Conservation (phyloP, 2,329 filamentous ascomycete genomes). For the Trichoderma koningiopsis region DNA sequence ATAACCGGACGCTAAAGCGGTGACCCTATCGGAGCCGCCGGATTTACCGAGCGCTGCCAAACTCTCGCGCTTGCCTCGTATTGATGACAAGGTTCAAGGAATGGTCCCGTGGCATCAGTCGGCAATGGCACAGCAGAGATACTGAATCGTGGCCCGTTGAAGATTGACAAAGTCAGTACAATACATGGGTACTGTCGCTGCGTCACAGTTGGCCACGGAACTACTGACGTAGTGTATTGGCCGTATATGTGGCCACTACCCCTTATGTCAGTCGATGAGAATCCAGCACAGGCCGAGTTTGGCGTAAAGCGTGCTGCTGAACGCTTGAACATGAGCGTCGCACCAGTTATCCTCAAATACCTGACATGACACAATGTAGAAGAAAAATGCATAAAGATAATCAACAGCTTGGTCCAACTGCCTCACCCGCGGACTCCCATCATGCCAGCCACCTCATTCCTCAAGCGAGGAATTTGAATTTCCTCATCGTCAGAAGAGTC, state of each 20-base stretch:
- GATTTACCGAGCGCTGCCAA: background rate
- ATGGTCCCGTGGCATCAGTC: background rate
- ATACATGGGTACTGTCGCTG: background rate
- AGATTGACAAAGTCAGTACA: background rate
- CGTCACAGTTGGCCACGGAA: background rate
- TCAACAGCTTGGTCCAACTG: too few relatives aligned
- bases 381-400: background rate
- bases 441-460: slow-evolving; percentile 35
- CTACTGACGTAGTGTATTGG: background rate
- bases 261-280: background rate
- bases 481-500: slow-evolving; percentile 62
- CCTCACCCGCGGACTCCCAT: slow-evolving; percentile 33
- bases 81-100: background rate
- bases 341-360: background rate
- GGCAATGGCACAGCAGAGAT: background rate
- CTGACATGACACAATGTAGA: background rate
- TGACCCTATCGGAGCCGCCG: background rate
- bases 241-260: background rate
- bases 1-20: background rate
- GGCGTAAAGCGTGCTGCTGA: background rate
- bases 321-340: background rate
- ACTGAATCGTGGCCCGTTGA: background rate
- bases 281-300: background rate
- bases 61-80: background rate
- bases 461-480: slow-evolving; percentile 51